Percentiles rank a stretch among this genome's conserved stretches.
phyloP scores from a whole-genome alignment of 345 rosid species.

The Rubroshorea leprosula region DNA sequence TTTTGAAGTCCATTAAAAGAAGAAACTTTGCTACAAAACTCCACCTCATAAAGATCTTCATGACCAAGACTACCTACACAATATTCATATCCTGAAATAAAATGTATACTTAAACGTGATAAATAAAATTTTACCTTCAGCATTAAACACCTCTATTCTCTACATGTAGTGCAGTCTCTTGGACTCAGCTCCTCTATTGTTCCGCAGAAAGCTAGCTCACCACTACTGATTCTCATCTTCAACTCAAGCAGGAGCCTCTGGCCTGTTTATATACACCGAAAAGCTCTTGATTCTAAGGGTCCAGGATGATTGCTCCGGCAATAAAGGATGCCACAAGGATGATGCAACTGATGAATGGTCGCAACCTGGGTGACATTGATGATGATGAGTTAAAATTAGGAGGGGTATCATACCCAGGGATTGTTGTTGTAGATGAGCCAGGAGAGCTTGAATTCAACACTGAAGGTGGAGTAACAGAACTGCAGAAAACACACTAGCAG shows the following conservation, averaged over 20 bases:
- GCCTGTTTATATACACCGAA: slow-evolving; percentile 15
- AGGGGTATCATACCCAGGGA: slow-evolving; percentile 34
- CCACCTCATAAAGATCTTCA: too few relatives aligned
- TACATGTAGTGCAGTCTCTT: too few relatives aligned
- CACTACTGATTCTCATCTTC: slow-evolving; percentile 10
- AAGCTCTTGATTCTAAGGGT: slow-evolving; percentile 17
- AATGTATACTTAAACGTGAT: too few relatives aligned
- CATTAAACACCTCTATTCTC: too few relatives aligned
- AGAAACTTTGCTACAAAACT: too few relatives aligned
- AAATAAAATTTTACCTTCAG: too few relatives aligned
- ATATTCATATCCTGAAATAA: too few relatives aligned
- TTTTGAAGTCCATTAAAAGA: too few relatives aligned
- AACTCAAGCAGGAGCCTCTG: not conserved
- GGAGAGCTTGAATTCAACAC: slow-evolving; percentile 44
- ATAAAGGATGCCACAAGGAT: slow-evolving; percentile 24
- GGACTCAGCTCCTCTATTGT: too few relatives aligned
- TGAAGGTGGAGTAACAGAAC: slow-evolving; percentile 44
- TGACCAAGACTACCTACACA: too few relatives aligned
- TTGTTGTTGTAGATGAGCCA: slow-evolving; percentile 15
- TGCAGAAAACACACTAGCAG: slow-evolving; percentile 14
- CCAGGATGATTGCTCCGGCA: slow-evolving; percentile 19
- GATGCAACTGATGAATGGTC: slow-evolving; percentile 16
- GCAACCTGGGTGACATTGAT: slow-evolving; percentile 28
- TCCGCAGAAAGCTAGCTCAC: slow-evolving; percentile 4
- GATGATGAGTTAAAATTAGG: slow-evolving; percentile 27